Evolutionary conservation across 192 early-diverging fungal species (phyloP).

Genomic region (Funneliformis geosporum): DNA sequence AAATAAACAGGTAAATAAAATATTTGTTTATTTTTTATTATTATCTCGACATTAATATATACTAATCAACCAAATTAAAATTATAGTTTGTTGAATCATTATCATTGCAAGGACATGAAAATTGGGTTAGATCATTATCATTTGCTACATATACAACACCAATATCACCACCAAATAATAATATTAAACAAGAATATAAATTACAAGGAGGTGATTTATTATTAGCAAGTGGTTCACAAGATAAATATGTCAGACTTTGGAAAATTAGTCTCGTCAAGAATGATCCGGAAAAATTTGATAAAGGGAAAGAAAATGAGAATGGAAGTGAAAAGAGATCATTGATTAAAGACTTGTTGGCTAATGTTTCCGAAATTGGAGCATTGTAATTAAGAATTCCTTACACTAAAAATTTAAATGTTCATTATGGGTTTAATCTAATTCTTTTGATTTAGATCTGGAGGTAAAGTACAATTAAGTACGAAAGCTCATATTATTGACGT

Average conservation of each 20-base stretch:
- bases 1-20: conserved; percentile 37
- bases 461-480: conserved; percentile 73
- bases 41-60: neutral
- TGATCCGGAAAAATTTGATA: neutral
- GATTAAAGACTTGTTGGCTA: neutral
- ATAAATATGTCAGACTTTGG: conserved; percentile 94
- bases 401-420: neutral
- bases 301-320: neutral
- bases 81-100: conserved; percentile 65
- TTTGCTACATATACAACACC: conserved; percentile 63
- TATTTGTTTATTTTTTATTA: neutral
- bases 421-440: neutral
- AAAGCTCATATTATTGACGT: conserved; percentile 79
- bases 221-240: conserved; percentile 88
- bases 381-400: neutral
- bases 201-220: conserved; percentile 77
- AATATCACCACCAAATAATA: conserved; percentile 1
- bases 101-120: conserved; percentile 83
- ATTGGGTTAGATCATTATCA: conserved; percentile 87
- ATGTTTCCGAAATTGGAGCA: neutral
- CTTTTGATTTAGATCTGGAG: conserved; percentile 43
- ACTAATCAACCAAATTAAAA: neutral
- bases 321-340: neutral
- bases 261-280: conserved; percentile 54
- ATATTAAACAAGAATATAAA: conserved; percentile 45